Percentiles rank a stretch among this genome's conserved stretches.
phyloP scores from a whole-genome alignment of 169 alveolate species.

The Eimeria acervulina region DNA sequence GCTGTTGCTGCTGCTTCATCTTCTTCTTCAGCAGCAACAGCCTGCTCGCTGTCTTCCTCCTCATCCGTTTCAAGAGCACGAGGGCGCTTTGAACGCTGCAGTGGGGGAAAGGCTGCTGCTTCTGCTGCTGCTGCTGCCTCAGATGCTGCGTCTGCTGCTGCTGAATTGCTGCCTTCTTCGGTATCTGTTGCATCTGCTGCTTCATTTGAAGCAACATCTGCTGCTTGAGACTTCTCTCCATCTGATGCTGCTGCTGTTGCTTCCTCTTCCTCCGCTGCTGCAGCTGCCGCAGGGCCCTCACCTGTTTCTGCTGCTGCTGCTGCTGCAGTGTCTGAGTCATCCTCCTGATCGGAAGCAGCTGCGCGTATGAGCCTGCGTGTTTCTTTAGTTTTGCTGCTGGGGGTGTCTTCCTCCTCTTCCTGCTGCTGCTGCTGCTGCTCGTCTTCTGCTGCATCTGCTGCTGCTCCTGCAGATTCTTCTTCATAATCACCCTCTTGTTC shows the following conservation, averaged over 20 bases:
- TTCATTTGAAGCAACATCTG: neutral
- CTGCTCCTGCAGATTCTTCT: neutral
- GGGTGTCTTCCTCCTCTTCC: neutral
- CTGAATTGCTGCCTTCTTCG: too few relatives aligned
- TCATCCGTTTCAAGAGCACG: neutral
- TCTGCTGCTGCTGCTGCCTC: slow-evolving; percentile 9
- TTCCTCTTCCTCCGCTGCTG: too few relatives aligned
- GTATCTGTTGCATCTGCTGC: too few relatives aligned
- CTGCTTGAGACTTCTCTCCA: neutral
- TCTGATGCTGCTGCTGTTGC: too few relatives aligned
- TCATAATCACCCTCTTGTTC: neutral
- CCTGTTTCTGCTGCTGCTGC: neutral
- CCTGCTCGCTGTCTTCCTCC: neutral
- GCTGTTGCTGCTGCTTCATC: slow-evolving; percentile 42
- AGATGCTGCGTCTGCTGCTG: neutral
- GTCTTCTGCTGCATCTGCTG: neutral
- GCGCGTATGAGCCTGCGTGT: neutral
- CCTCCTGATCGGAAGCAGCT: neutral
- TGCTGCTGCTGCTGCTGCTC: slow-evolving; percentile 54
- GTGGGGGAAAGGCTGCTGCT: neutral
- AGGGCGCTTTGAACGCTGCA: neutral
- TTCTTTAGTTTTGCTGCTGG: neutral
- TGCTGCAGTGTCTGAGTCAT: neutral
- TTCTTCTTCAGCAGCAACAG: neutral
- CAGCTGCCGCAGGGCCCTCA: too few relatives aligned